Evolutionary conservation across 2,329 filamentous ascomycete species (phyloP).

Genomic region (Hypoxylon sp.): DNA sequence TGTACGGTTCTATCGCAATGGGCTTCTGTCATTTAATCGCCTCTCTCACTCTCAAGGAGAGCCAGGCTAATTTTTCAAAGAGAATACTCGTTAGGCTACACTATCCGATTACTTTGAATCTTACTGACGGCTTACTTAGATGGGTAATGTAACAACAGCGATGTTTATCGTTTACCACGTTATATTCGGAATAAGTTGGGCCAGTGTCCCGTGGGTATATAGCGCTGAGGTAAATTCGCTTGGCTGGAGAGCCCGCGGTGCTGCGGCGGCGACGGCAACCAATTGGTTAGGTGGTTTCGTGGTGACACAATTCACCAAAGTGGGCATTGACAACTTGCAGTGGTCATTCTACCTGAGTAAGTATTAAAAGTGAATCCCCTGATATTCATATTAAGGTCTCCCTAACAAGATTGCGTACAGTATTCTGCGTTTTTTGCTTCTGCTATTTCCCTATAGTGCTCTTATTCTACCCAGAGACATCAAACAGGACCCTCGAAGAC

Average conservation of each 20-base stretch:
- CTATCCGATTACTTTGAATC: not conserved
- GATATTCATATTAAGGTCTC: too few species aligned
- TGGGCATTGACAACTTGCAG: conserved; percentile 58
- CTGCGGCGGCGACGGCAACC: conserved; percentile 61
- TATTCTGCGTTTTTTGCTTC: conserved; percentile 50
- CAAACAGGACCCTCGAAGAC: conserved; percentile 68
- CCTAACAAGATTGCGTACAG: conserved; percentile 34
- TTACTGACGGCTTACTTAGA: conserved; percentile 46
- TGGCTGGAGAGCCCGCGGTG: conserved; percentile 60
- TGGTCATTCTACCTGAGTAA: conserved; percentile 62
- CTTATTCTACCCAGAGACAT: conserved; percentile 63
- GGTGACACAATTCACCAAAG: conserved; percentile 62
- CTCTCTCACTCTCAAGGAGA: conserved; percentile 55
- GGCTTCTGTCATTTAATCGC: conserved; percentile 58
- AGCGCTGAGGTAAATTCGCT: conserved; percentile 61
- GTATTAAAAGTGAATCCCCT: conserved; percentile 26
- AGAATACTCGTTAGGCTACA: conserved; percentile 48
- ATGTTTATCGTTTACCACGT: conserved; percentile 63
- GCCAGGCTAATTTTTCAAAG: conserved; percentile 52
- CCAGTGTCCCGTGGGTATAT: conserved; percentile 58
- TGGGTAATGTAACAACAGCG: conserved; percentile 59
- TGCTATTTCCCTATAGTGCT: conserved; percentile 59
- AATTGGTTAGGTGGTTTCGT: conserved; percentile 63
- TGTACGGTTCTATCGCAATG: conserved; percentile 57
- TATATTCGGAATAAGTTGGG: conserved; percentile 60